Base-by-base conservation (phyloP, 1,284 basidiomycete genomes). In the Apiotrichum veenhuisii region DNA sequence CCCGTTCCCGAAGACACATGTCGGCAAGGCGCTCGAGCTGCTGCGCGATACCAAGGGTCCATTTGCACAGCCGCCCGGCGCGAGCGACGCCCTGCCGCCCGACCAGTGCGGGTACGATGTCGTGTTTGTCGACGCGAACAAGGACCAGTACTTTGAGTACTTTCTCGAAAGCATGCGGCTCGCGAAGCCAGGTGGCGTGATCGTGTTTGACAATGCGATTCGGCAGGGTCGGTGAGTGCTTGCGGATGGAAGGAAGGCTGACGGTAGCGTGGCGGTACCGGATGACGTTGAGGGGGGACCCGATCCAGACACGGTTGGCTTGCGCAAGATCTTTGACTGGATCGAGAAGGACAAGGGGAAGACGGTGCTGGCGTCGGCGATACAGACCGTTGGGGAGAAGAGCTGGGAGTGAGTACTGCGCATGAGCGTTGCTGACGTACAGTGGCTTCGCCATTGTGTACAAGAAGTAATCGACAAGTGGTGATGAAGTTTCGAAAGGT, bases 341-440 rank as follows among this genome's bases (percentile, higher is more conserved):
- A 61, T 72, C 42, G 55, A 74, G 55, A 27, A 63, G 49, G 74
- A 75, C 61, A 38, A 37, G 14, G 74, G 74, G 17, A 70, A 67
- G 61, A 71, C 68, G 22, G 71, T 75, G 18, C 47, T 74, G 36
- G 61, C 62, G 44, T 65, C 57, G 46, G 67, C 64, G 12, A 60
- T 71, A 5, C 74, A 75, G 62, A 75, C 72, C 1, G 74, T 75
- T 14, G 71, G 71, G n/a, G 61, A 54, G 18, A 72, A 71, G 62
- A 53, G 27, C 26, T 75, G 74, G 74, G 72, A 75, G 72, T 75
- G 66, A 72, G 73, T 68, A 8, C 7, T 20, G 25, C 15, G 22
- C 9, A 4, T 26, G 11, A 8, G 22, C 48, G 8, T 2, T 25
- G 42, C 53, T 50, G 45, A 65, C 65, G 56, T 57, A 44, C 46